Base-by-base conservation (phyloP, 1,139 yeast species). In the Meyerozyma guilliermondii region DNA sequence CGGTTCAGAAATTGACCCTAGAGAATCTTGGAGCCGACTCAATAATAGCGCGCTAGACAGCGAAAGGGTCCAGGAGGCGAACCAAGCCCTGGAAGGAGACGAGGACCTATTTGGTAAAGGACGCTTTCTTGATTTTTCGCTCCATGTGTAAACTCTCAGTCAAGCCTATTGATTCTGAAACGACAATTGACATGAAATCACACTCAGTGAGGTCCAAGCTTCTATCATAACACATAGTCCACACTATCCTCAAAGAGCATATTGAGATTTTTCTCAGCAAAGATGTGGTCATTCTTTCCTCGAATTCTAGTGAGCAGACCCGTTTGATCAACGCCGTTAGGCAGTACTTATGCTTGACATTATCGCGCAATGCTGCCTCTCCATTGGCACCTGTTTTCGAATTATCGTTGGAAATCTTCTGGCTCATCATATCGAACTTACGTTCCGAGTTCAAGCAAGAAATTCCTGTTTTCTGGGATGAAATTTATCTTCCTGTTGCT, bases 121-220 rank as follows among this genome's bases (percentile, higher is more conserved):
- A 94, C 59, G 98, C 98, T 0, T 92, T 91, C 56, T 73, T 92
- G 50, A 80, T 94, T 5, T 89, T 92, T 62, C 77, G 99, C 58
- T 91, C 97, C 1, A 86, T 94, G 91, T 87, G 97, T 60, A 88
- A 88, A 58, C 74, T 94, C 18, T 87, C 97, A 2, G 87, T 87
- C 40, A 92, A 92, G 59, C 76, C 83, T 26, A 54, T 73, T 34
- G 97, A 88, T 46, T 74, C 82, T 24, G 89, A 85, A 39, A 67
- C 76, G 10, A 13, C 33, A 29, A 65, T 85, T 42, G 98, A 92
- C 60, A 82, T 87, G 85, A 79, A 88, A 58, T 85, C 96, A 2
- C 97, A 89, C 57, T 84, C 92, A 2, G 91, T 92, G 49, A 79
- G 98, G 53, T 88, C 97, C 1, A 94, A 94, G 60, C 68, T 94